Conservation (phyloP, 164 flowering plant species). For the Aristolochia fimbriata region DNA sequence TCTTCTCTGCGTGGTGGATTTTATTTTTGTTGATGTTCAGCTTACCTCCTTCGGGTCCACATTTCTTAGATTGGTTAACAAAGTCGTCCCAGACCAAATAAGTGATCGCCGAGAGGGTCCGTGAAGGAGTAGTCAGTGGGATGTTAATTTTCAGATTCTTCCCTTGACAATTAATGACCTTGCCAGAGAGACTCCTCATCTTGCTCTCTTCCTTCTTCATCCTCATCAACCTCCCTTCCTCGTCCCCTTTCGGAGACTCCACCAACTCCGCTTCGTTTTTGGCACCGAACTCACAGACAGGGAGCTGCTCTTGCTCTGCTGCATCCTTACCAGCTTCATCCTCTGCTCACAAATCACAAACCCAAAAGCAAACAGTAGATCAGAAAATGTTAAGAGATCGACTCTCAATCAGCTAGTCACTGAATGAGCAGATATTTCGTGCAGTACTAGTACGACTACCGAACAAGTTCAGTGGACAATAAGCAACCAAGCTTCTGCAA, state of each 20-base stretch:
- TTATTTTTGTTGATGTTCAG: constrained; percentile 62
- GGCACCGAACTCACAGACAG: constrained; percentile 32
- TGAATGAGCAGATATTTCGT: too few species aligned
- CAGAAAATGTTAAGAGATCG: too few species aligned
- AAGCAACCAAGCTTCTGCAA: too few species aligned
- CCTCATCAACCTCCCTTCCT: constrained; percentile 31
- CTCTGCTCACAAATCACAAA: constrained; percentile 18
- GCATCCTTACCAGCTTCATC: constrained; percentile 43
- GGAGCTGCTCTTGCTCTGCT: constrained; percentile 33
- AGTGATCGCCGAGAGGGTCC: constrained; percentile 69
- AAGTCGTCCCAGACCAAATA: constrained; percentile 73
- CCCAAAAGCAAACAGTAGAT: too few species aligned
- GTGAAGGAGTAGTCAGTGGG: constrained; percentile 77
- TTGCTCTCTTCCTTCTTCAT: constrained; percentile 43
- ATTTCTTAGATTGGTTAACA: constrained; percentile 57
- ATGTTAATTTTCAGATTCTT: constrained; percentile 64
- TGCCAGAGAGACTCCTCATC: constrained; percentile 37
- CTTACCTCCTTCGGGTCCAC: constrained; percentile 40
- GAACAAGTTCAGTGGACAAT: too few species aligned
- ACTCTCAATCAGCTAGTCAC: too few species aligned
- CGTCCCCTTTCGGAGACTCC: constrained; percentile 39
- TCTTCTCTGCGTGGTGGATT: constrained; percentile 85
- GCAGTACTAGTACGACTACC: too few species aligned
- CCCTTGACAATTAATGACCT: constrained; percentile 54
- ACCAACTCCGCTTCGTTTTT: constrained; percentile 23